These are phyloP conservation scores for Casuarina equisetifolia DNA, from an alignment of 306 rosid species.

Conservation along the genomic window DNA sequence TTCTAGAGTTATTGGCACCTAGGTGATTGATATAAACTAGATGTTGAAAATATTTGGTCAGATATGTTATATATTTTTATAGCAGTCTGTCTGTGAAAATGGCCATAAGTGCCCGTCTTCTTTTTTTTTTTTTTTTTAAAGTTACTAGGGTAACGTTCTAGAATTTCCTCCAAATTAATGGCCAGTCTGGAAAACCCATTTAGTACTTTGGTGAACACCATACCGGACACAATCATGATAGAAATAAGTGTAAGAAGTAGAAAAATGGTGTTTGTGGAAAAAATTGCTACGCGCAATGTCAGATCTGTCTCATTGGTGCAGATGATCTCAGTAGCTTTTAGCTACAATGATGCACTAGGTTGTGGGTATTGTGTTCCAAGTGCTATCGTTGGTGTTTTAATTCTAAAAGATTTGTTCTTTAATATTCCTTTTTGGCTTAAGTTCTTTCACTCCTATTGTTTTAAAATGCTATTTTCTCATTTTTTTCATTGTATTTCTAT, in stretches of 20 bases:
- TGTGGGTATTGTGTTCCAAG: neutral
- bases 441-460: neutral
- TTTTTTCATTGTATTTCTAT: slow-evolving; percentile 26
- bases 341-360: neutral
- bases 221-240: neutral
- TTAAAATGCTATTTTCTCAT: neutral
- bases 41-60: neutral
- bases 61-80: neutral
- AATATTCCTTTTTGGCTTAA: no score
- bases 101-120: neutral
- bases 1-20: no score
- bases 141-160: neutral
- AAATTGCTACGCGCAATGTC: neutral
- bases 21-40: no score
- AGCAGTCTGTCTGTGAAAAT: neutral
- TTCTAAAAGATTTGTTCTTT: no score
- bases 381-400: neutral
- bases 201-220: no score
- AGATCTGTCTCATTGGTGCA: neutral
- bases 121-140: neutral
- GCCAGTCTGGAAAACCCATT: neutral
- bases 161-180: neutral
- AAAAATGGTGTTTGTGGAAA: neutral
- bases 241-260: neutral
- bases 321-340: neutral